A percentile compares a stretch with the other conserved stretches of the same genome.
phyloP scores from a whole-genome alignment of 495 filamentous ascomycete genomes.

The Neurospora tetrasperma region DNA sequence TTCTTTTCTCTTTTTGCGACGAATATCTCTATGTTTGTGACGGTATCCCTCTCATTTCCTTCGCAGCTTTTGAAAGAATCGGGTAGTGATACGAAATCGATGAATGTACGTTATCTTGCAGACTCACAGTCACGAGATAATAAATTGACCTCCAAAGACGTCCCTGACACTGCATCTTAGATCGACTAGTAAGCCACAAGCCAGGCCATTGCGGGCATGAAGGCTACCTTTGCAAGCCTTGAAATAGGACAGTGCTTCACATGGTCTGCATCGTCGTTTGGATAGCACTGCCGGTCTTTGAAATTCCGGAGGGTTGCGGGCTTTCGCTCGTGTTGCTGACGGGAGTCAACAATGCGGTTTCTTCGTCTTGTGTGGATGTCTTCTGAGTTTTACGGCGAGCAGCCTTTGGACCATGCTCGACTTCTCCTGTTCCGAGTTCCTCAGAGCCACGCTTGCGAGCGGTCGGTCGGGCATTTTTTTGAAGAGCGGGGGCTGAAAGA shows the following conservation, averaged over 20 bases:
- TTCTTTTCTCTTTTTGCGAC: not conserved
- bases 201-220: slow-evolving; percentile 38
- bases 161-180: slow-evolving; percentile 43
- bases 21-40: too few species aligned
- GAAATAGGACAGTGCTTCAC: slow-evolving; percentile 60
- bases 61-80: not conserved
- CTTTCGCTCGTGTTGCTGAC: not conserved
- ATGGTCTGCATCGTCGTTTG: slow-evolving; percentile 49
- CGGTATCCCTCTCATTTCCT: too few species aligned
- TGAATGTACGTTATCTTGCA: not conserved
- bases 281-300: slow-evolving; percentile 29
- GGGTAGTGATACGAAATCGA: slow-evolving; percentile 1
- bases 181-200: slow-evolving; percentile 54
- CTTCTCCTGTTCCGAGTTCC: not conserved
- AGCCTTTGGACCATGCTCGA: not conserved
- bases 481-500: not conserved
- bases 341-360: not conserved
- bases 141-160: slow-evolving; percentile 50
- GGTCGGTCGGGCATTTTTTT: not conserved
- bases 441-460: not conserved
- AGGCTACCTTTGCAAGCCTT: slow-evolving; percentile 49
- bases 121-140: slow-evolving; percentile 58
- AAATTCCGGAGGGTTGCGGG: not conserved
- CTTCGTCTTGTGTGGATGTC: not conserved
- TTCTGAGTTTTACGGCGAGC: not conserved